Conservation (phyloP, 805 yeast species). For the Zygotorulaspora chibaensis region DNA sequence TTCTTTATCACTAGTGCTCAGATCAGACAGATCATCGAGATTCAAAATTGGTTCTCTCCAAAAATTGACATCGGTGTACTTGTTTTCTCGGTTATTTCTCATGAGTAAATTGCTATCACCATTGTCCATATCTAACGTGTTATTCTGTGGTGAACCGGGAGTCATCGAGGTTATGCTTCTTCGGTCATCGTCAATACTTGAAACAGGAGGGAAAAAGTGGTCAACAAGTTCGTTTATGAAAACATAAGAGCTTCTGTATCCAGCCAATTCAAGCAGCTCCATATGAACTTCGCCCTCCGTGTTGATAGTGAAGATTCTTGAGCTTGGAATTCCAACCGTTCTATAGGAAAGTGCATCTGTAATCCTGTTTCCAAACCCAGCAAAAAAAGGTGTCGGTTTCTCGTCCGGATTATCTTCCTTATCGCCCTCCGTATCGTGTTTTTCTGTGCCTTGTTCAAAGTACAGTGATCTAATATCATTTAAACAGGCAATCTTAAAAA, state of each 20-base stretch:
- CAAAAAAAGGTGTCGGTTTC: constrained; percentile 79
- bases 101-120: constrained; percentile 21
- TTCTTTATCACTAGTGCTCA: constrained; percentile 37
- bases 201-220: constrained; percentile 91
- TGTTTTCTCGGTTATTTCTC: constrained; percentile 32
- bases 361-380: constrained; percentile 95
- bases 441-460: constrained; percentile 20
- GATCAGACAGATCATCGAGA: constrained; percentile 55
- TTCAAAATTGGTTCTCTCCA: constrained; percentile 84
- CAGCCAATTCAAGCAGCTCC: constrained; percentile 92
- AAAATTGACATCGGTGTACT: constrained; percentile 80
- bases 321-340: constrained; percentile 89
- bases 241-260: constrained; percentile 82
- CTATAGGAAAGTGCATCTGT: constrained; percentile 95
- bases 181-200: constrained; percentile 30
- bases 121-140: constrained; percentile 18
- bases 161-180: constrained; percentile 30
- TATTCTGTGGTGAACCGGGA: constrained; percentile 31
- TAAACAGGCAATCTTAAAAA: constrained; percentile 96
- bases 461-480: constrained; percentile 78
- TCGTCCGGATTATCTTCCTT: constrained; percentile 32
- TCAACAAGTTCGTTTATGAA: constrained; percentile 91
- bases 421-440: constrained; percentile 13
- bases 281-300: constrained; percentile 96
- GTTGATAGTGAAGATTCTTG: constrained; percentile 91